These are phyloP conservation scores for Brettanomyces naardenensis DNA, from an alignment of 805 yeast genomes.

Conservation along the genomic window DNA sequence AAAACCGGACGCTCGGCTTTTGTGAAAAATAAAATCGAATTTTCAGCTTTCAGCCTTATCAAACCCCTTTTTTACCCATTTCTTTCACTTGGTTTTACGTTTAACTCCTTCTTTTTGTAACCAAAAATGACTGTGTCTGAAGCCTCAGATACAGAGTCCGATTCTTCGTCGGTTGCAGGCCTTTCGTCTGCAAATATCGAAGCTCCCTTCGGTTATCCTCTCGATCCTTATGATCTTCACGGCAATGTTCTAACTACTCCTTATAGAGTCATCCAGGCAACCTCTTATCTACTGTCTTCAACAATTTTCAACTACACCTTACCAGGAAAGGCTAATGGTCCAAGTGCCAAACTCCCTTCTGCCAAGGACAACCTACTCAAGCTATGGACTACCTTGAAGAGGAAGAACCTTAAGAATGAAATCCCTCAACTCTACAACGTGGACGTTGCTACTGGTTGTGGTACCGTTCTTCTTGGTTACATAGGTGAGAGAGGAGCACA, in stretches of 20 bases:
- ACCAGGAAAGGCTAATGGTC: constrained; percentile 30
- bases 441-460: constrained; percentile 81
- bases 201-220: constrained; percentile 55
- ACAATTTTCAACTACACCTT: constrained; percentile 66
- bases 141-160: constrained; percentile 5
- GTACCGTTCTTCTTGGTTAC: constrained; percentile 71
- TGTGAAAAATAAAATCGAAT: background rate
- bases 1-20: background rate
- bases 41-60: background rate
- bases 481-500: constrained; percentile 19
- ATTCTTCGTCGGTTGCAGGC: constrained; percentile 6
- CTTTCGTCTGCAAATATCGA: constrained; percentile 31
- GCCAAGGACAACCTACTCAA: constrained; percentile 46
- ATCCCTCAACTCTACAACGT: constrained; percentile 55
- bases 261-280: constrained; percentile 43
- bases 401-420: constrained; percentile 43
- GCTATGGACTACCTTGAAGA: constrained; percentile 50
- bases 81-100: constrained; percentile 6
- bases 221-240: constrained; percentile 44
- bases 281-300: constrained; percentile 42
- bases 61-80: background rate
- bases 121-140: constrained; percentile 14
- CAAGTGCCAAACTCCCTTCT: constrained; percentile 11
- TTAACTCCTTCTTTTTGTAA: background rate
- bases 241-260: constrained; percentile 48